These are phyloP conservation scores for Calcarisporium arbuscula DNA, from an alignment of 2,329 filamentous ascomycete genomes.

Conservation along the genomic window DNA sequence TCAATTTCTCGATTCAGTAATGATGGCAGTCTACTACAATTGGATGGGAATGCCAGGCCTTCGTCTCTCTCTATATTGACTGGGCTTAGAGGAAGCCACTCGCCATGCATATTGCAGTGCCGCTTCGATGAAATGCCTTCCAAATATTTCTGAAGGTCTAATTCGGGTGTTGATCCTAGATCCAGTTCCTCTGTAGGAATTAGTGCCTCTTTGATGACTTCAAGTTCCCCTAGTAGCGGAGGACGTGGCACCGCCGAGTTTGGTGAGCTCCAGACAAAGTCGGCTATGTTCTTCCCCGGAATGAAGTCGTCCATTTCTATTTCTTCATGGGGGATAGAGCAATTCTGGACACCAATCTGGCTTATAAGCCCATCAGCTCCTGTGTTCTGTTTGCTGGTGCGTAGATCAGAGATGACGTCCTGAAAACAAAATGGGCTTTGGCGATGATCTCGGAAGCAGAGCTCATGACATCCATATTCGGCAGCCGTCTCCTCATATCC, in stretches of 20 bases:
- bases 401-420: conserved; percentile 15
- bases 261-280: background rate
- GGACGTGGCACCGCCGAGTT: background rate
- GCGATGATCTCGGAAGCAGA: conserved; percentile 20
- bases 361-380: conserved; percentile 13
- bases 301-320: conserved; percentile 8
- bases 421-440: conserved; percentile 20
- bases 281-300: background rate
- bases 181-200: conserved; percentile 18
- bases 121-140: conserved; percentile 11
- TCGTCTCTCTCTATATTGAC: conserved; percentile 18
- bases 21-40: conserved; percentile 13
- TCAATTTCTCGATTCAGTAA: conserved; percentile 21
- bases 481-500: conserved; percentile 11
- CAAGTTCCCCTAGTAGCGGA: background rate
- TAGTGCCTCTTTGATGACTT: conserved; percentile 8
- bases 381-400: conserved; percentile 6
- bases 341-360: conserved; percentile 13
- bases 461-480: conserved; percentile 19
- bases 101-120: conserved; percentile 13
- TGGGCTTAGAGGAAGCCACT: conserved; percentile 24
- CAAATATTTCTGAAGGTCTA: conserved; percentile 17
- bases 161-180: conserved; percentile 13
- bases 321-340: conserved; percentile 11
- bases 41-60: conserved; percentile 18